Evolutionary conservation across 2,329 filamentous ascomycete genomes (phyloP).

Genomic region (Leptographium radiaticola): DNA sequence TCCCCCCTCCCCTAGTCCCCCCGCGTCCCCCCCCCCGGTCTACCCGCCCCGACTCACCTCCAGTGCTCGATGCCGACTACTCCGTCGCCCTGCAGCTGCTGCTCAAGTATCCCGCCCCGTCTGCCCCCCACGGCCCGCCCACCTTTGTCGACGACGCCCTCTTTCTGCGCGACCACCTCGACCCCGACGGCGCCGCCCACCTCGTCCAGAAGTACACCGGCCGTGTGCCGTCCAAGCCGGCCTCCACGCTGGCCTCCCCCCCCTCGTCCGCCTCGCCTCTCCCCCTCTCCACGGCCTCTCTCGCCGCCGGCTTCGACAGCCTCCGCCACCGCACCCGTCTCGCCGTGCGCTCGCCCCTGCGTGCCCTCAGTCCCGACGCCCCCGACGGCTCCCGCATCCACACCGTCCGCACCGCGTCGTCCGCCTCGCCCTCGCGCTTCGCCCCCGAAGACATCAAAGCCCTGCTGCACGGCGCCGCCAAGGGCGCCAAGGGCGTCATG

Average conservation of each 20-base stretch:
- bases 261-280: conserved; percentile 7
- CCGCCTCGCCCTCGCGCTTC: conserved; percentile 30
- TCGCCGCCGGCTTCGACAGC: conserved; percentile 15
- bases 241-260: conserved; percentile 4
- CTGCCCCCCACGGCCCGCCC: conserved; percentile 50
- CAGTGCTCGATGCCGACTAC: conserved; percentile 78
- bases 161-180: conserved; percentile 55
- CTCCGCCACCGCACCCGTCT: conserved; percentile 27
- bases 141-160: conserved; percentile 80
- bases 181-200: conserved; percentile 44
- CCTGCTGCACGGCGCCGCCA: conserved; percentile 63
- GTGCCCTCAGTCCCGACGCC: neutral
- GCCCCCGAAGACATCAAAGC: conserved; percentile 50
- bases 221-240: conserved; percentile 17
- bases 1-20: too few species aligned
- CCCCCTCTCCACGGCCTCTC: neutral
- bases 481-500: conserved; percentile 60
- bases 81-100: conserved; percentile 71
- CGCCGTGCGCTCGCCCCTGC: conserved; percentile 29
- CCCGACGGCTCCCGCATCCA: neutral
- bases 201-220: conserved; percentile 62
- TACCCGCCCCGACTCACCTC: neutral
- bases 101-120: conserved; percentile 66
- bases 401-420: neutral
- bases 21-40: too few species aligned